These are phyloP conservation scores for Mentha longifolia DNA, from an alignment of 257 asterid species.

Conservation along the genomic window DNA sequence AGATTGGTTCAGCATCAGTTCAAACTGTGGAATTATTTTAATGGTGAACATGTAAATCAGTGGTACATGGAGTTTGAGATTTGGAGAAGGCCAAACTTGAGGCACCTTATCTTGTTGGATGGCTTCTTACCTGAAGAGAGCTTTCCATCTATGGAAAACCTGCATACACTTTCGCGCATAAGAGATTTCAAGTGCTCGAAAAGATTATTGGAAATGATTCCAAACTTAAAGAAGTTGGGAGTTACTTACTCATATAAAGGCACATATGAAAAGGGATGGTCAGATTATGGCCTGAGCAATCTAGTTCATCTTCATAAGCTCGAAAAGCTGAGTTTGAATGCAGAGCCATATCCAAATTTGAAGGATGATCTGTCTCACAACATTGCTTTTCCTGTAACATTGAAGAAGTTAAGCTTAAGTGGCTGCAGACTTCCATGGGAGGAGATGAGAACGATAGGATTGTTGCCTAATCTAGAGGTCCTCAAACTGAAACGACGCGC, in stretches of 20 bases:
- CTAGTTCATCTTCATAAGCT: conserved; percentile 9
- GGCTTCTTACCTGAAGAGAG: neutral
- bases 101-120: conserved; percentile 22
- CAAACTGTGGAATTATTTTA: neutral
- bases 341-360: neutral
- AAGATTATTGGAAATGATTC: neutral
- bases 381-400: neutral
- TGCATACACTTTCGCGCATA: neutral
- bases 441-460: conserved; percentile 6
- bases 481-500: conserved; percentile 24
- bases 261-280: conserved; percentile 1
- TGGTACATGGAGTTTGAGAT: neutral
- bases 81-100: conserved; percentile 32
- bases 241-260: neutral
- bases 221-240: conserved; percentile 25
- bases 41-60: neutral
- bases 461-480: conserved; percentile 20
- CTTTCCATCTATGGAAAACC: neutral
- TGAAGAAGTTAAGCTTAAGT: conserved; percentile 24
- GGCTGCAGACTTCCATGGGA: conserved; percentile 28
- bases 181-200: neutral
- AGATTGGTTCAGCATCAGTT: no score
- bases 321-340: neutral
- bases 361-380: neutral
- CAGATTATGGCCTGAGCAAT: neutral